phyloP scores from a whole-genome alignment of 306 rosid species.

The Vigna unguiculata region DNA sequence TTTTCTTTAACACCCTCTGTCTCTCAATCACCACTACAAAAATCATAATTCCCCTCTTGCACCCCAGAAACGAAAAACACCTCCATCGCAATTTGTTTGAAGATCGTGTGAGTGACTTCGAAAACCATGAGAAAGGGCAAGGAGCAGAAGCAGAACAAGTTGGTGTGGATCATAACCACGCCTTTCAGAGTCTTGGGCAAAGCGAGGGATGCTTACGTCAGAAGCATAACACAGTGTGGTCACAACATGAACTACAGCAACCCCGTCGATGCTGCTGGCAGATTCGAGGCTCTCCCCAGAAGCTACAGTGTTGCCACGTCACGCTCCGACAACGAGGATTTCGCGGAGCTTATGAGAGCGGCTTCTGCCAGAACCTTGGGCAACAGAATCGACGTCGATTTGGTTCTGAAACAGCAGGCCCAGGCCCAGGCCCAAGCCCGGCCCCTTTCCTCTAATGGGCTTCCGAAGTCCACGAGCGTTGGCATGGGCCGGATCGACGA shows the following conservation, averaged over 20 bases:
- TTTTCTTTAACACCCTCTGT: background rate
- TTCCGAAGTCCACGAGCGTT: conserved; percentile 72
- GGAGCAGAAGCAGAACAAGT: conserved; percentile 48
- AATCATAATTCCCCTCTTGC: background rate
- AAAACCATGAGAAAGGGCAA: conserved; percentile 43
- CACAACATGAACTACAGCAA: conserved; percentile 42
- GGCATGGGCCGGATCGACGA: conserved; percentile 83
- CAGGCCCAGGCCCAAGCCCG: conserved; percentile 6
- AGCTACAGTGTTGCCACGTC: conserved; percentile 63
- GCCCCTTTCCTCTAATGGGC: conserved; percentile 40
- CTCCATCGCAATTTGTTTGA: background rate
- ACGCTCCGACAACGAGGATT: conserved; percentile 58
- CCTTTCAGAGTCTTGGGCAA: conserved; percentile 64
- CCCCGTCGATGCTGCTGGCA: conserved; percentile 40
- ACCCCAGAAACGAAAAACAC: background rate
- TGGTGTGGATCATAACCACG: conserved; percentile 59
- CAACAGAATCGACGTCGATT: conserved; percentile 60
- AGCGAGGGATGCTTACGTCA: conserved; percentile 72
- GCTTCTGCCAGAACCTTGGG: conserved; percentile 70
- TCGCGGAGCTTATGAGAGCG: conserved; percentile 71
- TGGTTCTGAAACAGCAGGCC: conserved; percentile 54
- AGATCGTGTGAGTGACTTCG: background rate
- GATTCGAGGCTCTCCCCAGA: conserved; percentile 53
- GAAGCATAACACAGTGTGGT: conserved; percentile 63
- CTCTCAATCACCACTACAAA: conserved; percentile 4